phyloP scores from a whole-genome alignment of 805 yeast species.

The Phaffomyces opuntiae region DNA sequence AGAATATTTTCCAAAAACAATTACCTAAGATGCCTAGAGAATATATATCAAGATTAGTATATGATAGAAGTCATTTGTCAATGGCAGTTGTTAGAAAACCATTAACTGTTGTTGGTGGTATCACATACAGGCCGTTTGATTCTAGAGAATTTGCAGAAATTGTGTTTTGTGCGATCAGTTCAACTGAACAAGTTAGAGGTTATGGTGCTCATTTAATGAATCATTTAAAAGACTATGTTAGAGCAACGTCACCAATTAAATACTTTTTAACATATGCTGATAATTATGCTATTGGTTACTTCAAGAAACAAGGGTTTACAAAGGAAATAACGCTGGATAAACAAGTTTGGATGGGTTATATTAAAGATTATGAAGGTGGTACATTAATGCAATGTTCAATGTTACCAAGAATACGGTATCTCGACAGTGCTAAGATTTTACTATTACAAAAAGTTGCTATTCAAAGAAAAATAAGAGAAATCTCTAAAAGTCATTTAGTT shows the following conservation, averaged over 20 bases:
- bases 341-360: slow-evolving; percentile 94
- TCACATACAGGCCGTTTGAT: slow-evolving; percentile 92
- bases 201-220: slow-evolving; percentile 99
- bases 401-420: slow-evolving; percentile 81
- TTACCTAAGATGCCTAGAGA: slow-evolving; percentile 98
- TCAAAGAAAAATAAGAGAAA: slow-evolving; percentile 69
- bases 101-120: slow-evolving; percentile 94
- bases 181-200: slow-evolving; percentile 96
- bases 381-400: slow-evolving; percentile 96
- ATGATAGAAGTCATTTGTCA: slow-evolving; percentile 88
- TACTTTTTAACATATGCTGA: slow-evolving; percentile 95
- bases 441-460: slow-evolving; percentile 89
- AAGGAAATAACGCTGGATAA: slow-evolving; percentile 86
- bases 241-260: slow-evolving; percentile 77
- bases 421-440: slow-evolving; percentile 82
- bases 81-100: slow-evolving; percentile 96
- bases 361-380: slow-evolving; percentile 98
- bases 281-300: slow-evolving; percentile 97
- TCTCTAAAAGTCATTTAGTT: slow-evolving; percentile 73
- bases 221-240: slow-evolving; percentile 91
- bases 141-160: slow-evolving; percentile 91
- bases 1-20: slow-evolving; percentile 94
- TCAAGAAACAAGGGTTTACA: slow-evolving; percentile 96
- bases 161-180: slow-evolving; percentile 95
- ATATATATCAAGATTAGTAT: slow-evolving; percentile 89